Conservation (phyloP, 2,329 filamentous ascomycete species). For the Chalaropsis ovoidea region DNA sequence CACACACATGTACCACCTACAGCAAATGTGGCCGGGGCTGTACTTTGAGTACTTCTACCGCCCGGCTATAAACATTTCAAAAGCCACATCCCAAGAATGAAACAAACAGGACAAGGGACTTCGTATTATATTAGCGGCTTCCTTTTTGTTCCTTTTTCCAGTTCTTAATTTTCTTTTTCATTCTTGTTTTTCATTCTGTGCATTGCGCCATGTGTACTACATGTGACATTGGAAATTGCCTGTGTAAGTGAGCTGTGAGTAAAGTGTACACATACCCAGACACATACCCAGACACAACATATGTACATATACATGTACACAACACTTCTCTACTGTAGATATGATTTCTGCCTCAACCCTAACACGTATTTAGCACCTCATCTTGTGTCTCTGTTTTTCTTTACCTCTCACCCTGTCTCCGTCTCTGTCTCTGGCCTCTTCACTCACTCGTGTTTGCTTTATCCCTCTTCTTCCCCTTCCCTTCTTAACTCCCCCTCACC, state of each 20-base stretch:
- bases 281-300: neutral
- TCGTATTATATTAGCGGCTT: constrained; percentile 2
- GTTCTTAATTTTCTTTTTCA: neutral
- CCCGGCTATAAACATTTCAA: neutral
- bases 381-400: too few species aligned
- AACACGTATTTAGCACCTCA: too few species aligned
- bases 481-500: neutral
- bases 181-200: neutral
- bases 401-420: too few species aligned
- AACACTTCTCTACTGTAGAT: too few species aligned
- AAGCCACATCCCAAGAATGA: constrained; percentile 5
- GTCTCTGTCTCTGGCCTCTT: too few species aligned
- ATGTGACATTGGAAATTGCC: neutral
- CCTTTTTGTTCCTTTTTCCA: neutral
- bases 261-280: neutral
- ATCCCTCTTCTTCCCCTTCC: neutral
- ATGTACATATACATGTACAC: too few species aligned
- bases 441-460: too few species aligned
- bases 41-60: neutral
- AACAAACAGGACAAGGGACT: constrained; percentile 7
- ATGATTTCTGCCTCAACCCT: too few species aligned
- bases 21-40: neutral
- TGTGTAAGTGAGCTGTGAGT: neutral
- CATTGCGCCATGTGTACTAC: neutral
- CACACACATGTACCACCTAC: too few species aligned